A percentile compares a stretch with the other conserved stretches of the same genome.
Conservation (phyloP, 495 filamentous ascomycete genomes). For the Monascus purpureus region DNA sequence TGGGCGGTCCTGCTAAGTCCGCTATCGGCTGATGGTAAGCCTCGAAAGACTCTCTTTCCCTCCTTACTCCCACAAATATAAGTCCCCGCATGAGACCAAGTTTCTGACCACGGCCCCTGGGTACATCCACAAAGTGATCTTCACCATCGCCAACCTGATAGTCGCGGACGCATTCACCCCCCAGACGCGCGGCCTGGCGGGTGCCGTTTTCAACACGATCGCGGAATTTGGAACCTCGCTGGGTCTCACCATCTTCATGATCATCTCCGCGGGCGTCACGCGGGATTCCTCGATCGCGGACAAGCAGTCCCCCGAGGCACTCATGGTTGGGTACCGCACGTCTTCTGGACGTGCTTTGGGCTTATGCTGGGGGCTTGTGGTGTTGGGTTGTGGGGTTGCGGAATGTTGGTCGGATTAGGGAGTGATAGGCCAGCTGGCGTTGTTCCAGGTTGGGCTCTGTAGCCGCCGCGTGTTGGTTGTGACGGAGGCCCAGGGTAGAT, state of each 20-base stretch:
- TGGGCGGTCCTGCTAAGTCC: slow-evolving; percentile 32
- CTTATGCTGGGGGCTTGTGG: slow-evolving; percentile 25
- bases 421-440: no score
- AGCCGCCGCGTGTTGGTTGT: no score
- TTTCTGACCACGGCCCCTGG: no score
- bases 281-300: slow-evolving; percentile 11
- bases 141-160: slow-evolving; percentile 42
- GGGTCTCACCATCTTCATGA: slow-evolving; percentile 40
- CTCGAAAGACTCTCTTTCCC: slow-evolving; percentile 31
- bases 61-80: no score
- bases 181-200: slow-evolving; percentile 44
- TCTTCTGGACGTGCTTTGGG: slow-evolving; percentile 45
- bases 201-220: slow-evolving; percentile 52
- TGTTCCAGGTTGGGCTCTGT: no score
- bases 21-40: slow-evolving; percentile 35
- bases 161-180: slow-evolving; percentile 44
- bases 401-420: no score
- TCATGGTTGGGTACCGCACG: slow-evolving; percentile 44
- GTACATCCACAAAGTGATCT: slow-evolving; percentile 21
- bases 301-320: slow-evolving; percentile 20
- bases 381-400: slow-evolving; percentile 34
- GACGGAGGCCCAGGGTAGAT: no score
- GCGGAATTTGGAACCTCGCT: slow-evolving; percentile 46
- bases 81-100: no score
- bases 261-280: slow-evolving; percentile 41